phyloP scores from a whole-genome alignment of 306 rosid genomes.

The Bauhinia variegata region DNA sequence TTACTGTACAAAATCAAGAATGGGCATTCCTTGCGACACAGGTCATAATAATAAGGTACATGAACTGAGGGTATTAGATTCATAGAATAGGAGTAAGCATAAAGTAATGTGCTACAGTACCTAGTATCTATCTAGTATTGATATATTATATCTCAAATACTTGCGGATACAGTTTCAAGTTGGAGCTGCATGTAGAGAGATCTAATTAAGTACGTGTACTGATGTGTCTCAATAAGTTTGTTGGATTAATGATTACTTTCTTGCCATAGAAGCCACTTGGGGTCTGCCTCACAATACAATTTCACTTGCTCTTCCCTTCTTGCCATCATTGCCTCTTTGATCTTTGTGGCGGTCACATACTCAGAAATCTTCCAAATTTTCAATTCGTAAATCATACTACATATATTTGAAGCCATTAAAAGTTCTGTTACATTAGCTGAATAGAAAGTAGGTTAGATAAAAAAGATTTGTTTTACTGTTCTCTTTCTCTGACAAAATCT shows the following conservation, averaged over 20 bases:
- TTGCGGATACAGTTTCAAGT: conserved; percentile 11
- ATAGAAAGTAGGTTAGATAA: too few relatives aligned
- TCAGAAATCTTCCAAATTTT: too few relatives aligned
- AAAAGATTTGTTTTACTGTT: too few relatives aligned
- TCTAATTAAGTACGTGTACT: background rate
- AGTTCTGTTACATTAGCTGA: too few relatives aligned
- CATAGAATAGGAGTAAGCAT: background rate
- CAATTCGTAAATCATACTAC: too few relatives aligned
- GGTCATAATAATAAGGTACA: background rate
- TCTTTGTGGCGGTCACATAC: background rate
- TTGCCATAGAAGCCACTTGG: background rate
- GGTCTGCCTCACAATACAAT: too few relatives aligned
- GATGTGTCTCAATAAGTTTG: background rate
- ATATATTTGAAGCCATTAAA: too few relatives aligned
- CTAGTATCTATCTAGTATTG: background rate
- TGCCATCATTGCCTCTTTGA: conserved; percentile 20
- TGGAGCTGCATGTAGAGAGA: conserved; percentile 10
- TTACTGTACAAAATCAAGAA: too few relatives aligned
- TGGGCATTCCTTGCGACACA: too few relatives aligned
- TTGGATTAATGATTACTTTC: conserved; percentile 18
- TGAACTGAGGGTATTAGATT: background rate
- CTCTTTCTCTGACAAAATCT: too few relatives aligned
- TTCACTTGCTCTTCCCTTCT: background rate
- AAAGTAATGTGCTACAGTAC: background rate
- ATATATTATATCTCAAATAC: background rate